These are phyloP conservation scores for Dendryphion nanum DNA, from an alignment of 2,329 filamentous ascomycete species.

Conservation along the genomic window DNA sequence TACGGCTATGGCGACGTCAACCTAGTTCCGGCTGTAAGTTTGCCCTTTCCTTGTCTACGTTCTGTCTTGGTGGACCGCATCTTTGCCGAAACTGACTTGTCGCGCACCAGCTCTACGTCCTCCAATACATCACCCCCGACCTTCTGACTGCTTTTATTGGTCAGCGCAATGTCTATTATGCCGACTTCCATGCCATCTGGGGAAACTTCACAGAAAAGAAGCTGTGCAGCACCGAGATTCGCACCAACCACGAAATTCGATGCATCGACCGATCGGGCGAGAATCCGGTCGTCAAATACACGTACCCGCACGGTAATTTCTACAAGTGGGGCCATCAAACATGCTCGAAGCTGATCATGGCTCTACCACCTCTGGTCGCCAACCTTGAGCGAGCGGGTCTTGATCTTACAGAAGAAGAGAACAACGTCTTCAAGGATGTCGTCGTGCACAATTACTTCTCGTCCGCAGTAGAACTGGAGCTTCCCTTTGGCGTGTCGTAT, in stretches of 20 bases:
- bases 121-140: conserved; percentile 40
- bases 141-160: conserved; percentile 38
- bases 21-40: conserved; percentile 37
- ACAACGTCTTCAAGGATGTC: conserved; percentile 31
- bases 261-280: conserved; percentile 36
- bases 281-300: conserved; percentile 33
- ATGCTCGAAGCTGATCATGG: conserved; percentile 36
- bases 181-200: conserved; percentile 39
- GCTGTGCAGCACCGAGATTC: conserved; percentile 31
- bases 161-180: conserved; percentile 36
- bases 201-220: conserved; percentile 29
- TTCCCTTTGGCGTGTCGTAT: conserved; percentile 38
- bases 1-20: conserved; percentile 41
- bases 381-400: conserved; percentile 33
- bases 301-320: conserved; percentile 26
- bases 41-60: not conserved
- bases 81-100: conserved; percentile 26
- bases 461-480: conserved; percentile 29
- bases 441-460: conserved; percentile 38
- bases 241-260: conserved; percentile 32
- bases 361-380: conserved; percentile 34
- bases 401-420: conserved; percentile 32
- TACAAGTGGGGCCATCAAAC: conserved; percentile 32
- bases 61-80: conserved; percentile 1
- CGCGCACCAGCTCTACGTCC: conserved; percentile 34